Evolutionary conservation across 2,329 filamentous ascomycete genomes (phyloP).

Genomic region (Colletotrichum lini): DNA sequence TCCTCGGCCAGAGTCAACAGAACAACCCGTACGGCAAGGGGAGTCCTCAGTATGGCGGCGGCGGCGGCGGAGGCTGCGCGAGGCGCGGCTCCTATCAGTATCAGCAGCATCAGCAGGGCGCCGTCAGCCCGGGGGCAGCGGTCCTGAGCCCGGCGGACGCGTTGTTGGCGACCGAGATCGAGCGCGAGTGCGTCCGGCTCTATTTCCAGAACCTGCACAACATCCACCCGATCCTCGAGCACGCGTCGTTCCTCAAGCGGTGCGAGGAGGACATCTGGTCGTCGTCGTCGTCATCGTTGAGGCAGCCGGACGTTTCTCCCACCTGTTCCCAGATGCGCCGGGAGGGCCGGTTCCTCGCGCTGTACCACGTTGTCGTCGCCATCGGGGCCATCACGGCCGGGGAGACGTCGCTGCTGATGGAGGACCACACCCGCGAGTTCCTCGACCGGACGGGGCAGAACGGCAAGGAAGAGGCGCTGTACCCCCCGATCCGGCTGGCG

Average conservation of each 20-base stretch:
- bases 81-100: conserved; percentile 17
- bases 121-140: background rate
- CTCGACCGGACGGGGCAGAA: conserved; percentile 33
- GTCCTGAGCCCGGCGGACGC: conserved; percentile 7
- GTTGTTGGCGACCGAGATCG: conserved; percentile 30
- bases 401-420: conserved; percentile 42
- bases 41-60: conserved; percentile 15
- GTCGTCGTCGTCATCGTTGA: conserved; percentile 7
- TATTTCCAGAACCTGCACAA: conserved; percentile 46
- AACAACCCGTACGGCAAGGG: conserved; percentile 17
- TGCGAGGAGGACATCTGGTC: conserved; percentile 43
- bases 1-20: conserved; percentile 1
- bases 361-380: conserved; percentile 40
- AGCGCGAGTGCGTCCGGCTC: conserved; percentile 44
- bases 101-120: background rate
- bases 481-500: conserved; percentile 39
- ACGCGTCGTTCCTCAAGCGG: conserved; percentile 35
- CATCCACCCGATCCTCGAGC: conserved; percentile 45
- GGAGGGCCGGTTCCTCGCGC: conserved; percentile 36
- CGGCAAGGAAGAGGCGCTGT: conserved; percentile 32
- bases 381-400: conserved; percentile 43
- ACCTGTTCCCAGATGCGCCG: conserved; percentile 14
- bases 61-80: too few relatives aligned
- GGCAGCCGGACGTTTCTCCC: background rate
- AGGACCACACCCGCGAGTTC: conserved; percentile 37